phyloP scores from a whole-genome alignment of 805 yeast species.

The Saturnispora diversa region DNA sequence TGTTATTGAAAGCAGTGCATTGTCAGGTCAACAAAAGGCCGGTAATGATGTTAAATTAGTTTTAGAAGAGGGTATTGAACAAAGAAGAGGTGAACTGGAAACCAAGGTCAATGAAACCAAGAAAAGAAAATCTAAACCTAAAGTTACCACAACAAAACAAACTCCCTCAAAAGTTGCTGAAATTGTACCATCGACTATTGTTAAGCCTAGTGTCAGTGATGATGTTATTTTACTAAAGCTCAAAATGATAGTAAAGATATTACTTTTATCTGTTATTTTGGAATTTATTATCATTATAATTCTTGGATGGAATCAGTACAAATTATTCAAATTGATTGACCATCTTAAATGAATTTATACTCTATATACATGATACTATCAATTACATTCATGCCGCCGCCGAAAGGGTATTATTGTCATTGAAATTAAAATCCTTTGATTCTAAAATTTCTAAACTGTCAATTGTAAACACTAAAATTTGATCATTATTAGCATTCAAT shows the following conservation, averaged over 20 bases:
- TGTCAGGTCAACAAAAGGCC: constrained; percentile 67
- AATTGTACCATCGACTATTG: background rate
- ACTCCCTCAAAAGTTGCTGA: background rate
- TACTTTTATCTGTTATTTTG: background rate
- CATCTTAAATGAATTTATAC: too few species aligned
- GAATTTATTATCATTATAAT: constrained; percentile 1
- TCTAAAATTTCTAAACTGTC: constrained; percentile 59
- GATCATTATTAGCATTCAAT: constrained; percentile 45
- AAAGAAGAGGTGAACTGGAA: constrained; percentile 8
- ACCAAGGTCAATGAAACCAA: background rate
- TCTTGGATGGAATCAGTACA: background rate
- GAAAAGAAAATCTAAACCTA: background rate
- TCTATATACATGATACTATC: too few species aligned
- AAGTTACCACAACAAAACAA: background rate
- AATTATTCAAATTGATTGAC: background rate
- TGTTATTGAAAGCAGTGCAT: constrained; percentile 78
- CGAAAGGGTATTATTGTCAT: constrained; percentile 8
- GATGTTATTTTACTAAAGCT: background rate
- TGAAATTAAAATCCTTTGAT: constrained; percentile 23
- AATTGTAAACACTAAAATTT: constrained; percentile 53
- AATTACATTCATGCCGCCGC: too few species aligned
- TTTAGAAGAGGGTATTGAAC: constrained; percentile 18
- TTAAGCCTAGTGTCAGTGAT: background rate
- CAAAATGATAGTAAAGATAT: background rate
- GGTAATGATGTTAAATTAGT: constrained; percentile 35